Conservation (phyloP, 2,329 filamentous ascomycete species). For the Clarireedia paspali region DNA sequence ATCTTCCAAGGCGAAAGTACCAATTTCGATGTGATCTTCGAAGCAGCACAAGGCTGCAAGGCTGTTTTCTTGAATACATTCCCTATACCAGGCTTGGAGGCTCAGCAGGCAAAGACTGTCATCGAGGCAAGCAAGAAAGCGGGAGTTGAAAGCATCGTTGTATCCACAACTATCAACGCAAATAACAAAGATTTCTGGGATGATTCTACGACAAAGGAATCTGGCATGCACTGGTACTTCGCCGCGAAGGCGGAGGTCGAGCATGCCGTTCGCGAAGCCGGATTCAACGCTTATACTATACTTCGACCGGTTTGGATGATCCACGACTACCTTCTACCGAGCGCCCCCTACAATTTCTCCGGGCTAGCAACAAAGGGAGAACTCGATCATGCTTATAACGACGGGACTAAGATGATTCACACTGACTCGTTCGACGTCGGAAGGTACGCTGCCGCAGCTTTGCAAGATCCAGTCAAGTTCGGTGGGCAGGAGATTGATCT, state of each 20-base stretch:
- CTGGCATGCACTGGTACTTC: neutral
- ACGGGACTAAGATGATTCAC: neutral
- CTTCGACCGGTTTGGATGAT: conserved; percentile 8
- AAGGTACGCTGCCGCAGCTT: conserved; percentile 13
- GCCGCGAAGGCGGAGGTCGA: conserved; percentile 9
- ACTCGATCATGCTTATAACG: neutral
- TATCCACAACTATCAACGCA: conserved; percentile 7
- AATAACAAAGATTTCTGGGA: neutral
- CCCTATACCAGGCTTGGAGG: conserved; percentile 3
- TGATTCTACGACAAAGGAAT: neutral
- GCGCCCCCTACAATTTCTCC: conserved; percentile 1
- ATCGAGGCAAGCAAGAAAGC: conserved; percentile 9
- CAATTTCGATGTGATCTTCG: conserved; percentile 4
- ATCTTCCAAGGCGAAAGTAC: conserved; percentile 14
- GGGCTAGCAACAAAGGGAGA: neutral
- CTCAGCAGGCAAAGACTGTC: conserved; percentile 10
- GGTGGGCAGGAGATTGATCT: conserved; percentile 1
- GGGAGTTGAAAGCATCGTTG: conserved; percentile 8
- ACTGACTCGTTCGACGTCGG: conserved; percentile 13
- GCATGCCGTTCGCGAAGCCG: conserved; percentile 7
- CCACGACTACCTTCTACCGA: conserved; percentile 10
- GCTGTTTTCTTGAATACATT: conserved; percentile 14
- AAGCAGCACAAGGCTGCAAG: conserved; percentile 26
- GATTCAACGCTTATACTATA: conserved; percentile 12
- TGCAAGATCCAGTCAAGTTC: conserved; percentile 14